Percentiles rank a stretch among this genome's conserved stretches.
phyloP scores from a whole-genome alignment of 2,329 filamentous ascomycete species.

The Myriosclerotinia curreyana region DNA sequence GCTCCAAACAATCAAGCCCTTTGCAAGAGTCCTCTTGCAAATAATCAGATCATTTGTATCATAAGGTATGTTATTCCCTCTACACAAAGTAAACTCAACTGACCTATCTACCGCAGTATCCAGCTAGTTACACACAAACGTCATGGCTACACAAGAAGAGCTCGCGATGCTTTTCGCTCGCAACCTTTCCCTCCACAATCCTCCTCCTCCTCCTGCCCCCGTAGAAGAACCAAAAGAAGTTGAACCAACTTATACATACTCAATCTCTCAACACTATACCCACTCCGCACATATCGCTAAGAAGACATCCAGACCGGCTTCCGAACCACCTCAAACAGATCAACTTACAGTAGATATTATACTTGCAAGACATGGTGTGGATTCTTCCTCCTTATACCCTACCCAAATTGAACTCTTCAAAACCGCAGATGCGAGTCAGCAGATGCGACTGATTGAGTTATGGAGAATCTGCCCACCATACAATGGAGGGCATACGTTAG shows the following conservation, averaged over 20 bases:
- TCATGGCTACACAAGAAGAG: conserved; percentile 71
- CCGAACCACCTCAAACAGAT: conserved; percentile 50
- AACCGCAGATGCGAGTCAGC: conserved; percentile 68
- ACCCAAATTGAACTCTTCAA: conserved; percentile 78
- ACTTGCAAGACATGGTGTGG: conserved; percentile 64
- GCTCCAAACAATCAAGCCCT: conserved; percentile 23
- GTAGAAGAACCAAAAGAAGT: conserved; percentile 38
- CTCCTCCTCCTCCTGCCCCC: conserved; percentile 31
- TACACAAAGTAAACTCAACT: conserved; percentile 14
- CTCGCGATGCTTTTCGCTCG: conserved; percentile 75
- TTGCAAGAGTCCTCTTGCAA: conserved; percentile 32
- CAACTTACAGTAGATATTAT: conserved; percentile 54
- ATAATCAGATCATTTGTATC: conserved; percentile 32
- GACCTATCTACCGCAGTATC: conserved; percentile 1
- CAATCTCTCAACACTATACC: conserved; percentile 77
- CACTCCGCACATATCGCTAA: conserved; percentile 68
- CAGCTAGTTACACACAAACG: neutral
- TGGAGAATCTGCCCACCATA: conserved; percentile 45
- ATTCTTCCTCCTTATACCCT: conserved; percentile 65
- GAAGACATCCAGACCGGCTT: conserved; percentile 48
- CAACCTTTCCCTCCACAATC: conserved; percentile 61
- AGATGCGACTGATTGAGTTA: conserved; percentile 38
- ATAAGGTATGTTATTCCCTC: conserved; percentile 36
- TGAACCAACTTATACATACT: conserved; percentile 61
- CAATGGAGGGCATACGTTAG: conserved; percentile 53